A percentile compares a stretch with the other conserved stretches of the same genome.
phyloP scores from a whole-genome alignment of 768 basidiomycete genomes.

The Kwoniella newhampshirensis region DNA sequence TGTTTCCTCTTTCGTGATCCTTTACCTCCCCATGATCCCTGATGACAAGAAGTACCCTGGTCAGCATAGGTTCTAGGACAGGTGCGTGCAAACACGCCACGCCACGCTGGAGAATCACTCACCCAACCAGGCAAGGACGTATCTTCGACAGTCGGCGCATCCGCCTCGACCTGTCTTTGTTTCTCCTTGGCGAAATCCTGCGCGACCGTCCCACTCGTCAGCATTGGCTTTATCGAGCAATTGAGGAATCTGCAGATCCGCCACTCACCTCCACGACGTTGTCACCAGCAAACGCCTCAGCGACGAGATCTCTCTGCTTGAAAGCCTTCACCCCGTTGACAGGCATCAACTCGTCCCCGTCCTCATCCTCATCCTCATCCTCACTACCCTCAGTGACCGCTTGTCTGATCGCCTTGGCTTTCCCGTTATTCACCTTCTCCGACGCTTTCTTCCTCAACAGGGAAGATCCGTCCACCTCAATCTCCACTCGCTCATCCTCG shows the following conservation, averaged over 20 bases:
- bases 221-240: background rate
- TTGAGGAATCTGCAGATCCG: background rate
- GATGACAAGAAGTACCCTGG: background rate
- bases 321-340: slow-evolving; percentile 63
- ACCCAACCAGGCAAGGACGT: slow-evolving; percentile 95
- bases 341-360: slow-evolving; percentile 54
- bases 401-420: slow-evolving; percentile 15
- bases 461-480: slow-evolving; percentile 58
- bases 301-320: slow-evolving; percentile 87
- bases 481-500: slow-evolving; percentile 78
- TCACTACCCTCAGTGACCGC: slow-evolving; percentile 42
- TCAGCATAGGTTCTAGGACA: slow-evolving; percentile 1
- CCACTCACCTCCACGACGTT: slow-evolving; percentile 80
- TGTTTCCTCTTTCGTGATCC: slow-evolving; percentile 63
- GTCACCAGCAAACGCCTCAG: slow-evolving; percentile 93
- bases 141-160: slow-evolving; percentile 84
- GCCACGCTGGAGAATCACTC: too few species aligned
- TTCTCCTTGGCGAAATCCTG: slow-evolving; percentile 87
- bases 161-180: slow-evolving; percentile 73
- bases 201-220: background rate
- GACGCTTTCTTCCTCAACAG: slow-evolving; percentile 9
- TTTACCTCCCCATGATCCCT: slow-evolving; percentile 91
- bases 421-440: slow-evolving; percentile 45
- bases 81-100: background rate
- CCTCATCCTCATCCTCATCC: slow-evolving; percentile 61